Evolutionary conservation across 192 early-diverging fungal genomes (phyloP), one percentile per base, ranked within the genome.

Genomic region (Coemansia sp.): DNA sequence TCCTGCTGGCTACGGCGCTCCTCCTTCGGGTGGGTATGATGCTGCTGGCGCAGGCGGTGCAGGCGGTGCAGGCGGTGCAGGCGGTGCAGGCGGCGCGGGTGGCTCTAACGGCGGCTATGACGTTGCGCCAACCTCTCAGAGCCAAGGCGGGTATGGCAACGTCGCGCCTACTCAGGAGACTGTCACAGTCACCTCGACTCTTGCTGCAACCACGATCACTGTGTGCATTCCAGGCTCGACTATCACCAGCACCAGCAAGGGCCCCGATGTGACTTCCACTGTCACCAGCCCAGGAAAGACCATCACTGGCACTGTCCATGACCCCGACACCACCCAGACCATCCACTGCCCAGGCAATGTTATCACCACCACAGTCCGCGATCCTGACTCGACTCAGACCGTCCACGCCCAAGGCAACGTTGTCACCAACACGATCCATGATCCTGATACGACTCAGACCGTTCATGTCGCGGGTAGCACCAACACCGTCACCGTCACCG

Each of bases 381-480:
- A 64, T 43, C 63, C 75, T 28, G 75, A 72, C 52, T 64, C 41
- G 36, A 69, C 59, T 9, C 43, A 61, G 50, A 79, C 76, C 11
- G 59, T 73, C 28, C 55, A 59, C 43, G 59, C 53, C 47, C 39
- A 70, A 2, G 70, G 73, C 0, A 67, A 57, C 36, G 63, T 64
- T 20, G 56, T 76, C 18, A 79, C 77, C 21, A 65, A 59, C 37
- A 77, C 65, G 20, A 57, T 72, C 57, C 71, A 38, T 42, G 76
- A 65, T 41, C 64, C 76, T 14, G 76, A 73, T 47, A 62, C 43
- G 25, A 70, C 61, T 13, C 48, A 62, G 53, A 79, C 76, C 14
- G 59, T 73, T 20, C 55, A 59, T 43, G 53, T 45, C 55, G 38
- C 76, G 25, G 76, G 76, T 14, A 48, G 16, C 68, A 60, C 61